These are phyloP conservation scores for Aegilops umbellulata DNA, from an alignment of 176 grass and related monocot species.

Conservation along the genomic window DNA sequence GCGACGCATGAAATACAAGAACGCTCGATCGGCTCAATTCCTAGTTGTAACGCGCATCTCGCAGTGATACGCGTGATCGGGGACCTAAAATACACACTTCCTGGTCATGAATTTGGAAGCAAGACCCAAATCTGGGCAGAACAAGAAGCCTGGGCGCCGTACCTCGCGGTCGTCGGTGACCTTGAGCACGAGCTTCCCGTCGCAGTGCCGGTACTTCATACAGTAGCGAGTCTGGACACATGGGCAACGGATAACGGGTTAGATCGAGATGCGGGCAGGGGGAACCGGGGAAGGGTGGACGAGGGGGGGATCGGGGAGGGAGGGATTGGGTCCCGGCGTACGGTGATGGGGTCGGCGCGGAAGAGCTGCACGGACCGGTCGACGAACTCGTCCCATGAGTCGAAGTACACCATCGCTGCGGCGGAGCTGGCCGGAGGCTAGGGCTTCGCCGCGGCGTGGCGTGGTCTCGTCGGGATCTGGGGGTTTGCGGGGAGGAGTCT, in stretches of 20 bases:
- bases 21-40: conserved; percentile 6
- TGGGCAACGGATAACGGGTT: background rate
- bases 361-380: conserved; percentile 85
- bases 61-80: background rate
- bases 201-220: conserved; percentile 91
- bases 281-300: background rate
- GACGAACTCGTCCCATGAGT: conserved; percentile 95
- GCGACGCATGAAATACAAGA: background rate
- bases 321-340: conserved; percentile 18
- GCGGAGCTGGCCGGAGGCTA: background rate
- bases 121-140: conserved; percentile 1
- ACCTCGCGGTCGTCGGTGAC: conserved; percentile 87
- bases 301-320: background rate
- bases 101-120: background rate
- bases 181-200: conserved; percentile 96
- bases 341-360: conserved; percentile 72
- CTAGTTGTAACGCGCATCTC: background rate
- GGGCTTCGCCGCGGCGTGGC: background rate
- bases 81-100: background rate
- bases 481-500: background rate
- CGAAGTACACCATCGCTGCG: conserved; percentile 80
- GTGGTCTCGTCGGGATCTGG: conserved; percentile 35
- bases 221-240: conserved; percentile 66
- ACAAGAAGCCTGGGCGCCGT: background rate
- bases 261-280: background rate